Evolutionary conservation across 75 land plant genomes (phyloP), one percentile per base, ranked within the genome.

Genomic region (Isoetes taiwanensis): DNA sequence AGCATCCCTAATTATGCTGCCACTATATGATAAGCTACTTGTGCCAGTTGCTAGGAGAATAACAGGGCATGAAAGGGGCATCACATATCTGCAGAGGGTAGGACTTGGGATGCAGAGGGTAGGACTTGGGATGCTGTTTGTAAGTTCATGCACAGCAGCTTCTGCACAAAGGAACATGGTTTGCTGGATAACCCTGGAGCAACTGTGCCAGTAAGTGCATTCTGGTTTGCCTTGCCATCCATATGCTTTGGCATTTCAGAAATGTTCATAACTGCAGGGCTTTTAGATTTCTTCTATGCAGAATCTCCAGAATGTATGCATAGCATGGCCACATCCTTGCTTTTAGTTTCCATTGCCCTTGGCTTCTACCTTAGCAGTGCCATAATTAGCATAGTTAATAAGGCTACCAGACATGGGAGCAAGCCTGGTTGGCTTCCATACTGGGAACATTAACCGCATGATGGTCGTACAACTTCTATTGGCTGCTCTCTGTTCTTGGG

Each of bases 221-320:
- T 78, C 32, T 78, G 79, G 82, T 65, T 78, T 25, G 56, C 78
- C 8, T 82, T 82, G 4, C 85, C 78, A 39, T 78, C 72, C 52
- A 39, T 78, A 50, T 55, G 78, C 34, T 43, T 65, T 3, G 86
- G 86, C 4, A 24, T 79, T 8, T 83, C 76, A 8, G 83, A 83
- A 28, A 78, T 78, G 1, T 76, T 83, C 67, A 73, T 72, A 19
- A 76, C 76, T 70, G 68, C 72, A 0, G 86, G 86, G 17, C 86
- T 76, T 53, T 66, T 83, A n/a, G 83, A 83, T 35, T 80, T 83
- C 80, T 83, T 83, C 80, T 80, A 75, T 17, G 75, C 73, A 0
- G 70, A 70, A 43, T 76, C 86, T 1, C 86, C 86, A 9, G 71
- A 67, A 29, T 62, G 79, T n/a, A 82, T 82, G 85, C 78, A 76